These are phyloP conservation scores for Penicillium robsamsonii DNA, from an alignment of 495 filamentous ascomycete species.

Conservation along the genomic window DNA sequence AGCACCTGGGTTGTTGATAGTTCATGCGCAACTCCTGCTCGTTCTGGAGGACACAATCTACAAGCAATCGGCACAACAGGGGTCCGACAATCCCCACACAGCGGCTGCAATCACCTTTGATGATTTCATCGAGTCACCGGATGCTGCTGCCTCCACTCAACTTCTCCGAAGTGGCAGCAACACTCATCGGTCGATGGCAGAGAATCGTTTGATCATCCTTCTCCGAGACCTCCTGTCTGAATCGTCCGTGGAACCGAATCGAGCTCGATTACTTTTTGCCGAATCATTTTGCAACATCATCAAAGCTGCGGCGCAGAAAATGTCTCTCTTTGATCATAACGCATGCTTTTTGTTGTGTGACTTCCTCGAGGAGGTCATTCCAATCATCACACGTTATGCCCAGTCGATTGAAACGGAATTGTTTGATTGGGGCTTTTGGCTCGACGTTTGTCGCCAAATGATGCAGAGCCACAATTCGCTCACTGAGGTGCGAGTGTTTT, in stretches of 20 bases:
- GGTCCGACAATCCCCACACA: conserved; percentile 50
- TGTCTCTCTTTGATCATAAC: conserved; percentile 79
- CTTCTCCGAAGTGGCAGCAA: conserved; percentile 62
- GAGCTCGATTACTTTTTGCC: conserved; percentile 68
- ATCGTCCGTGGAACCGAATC: conserved; percentile 52
- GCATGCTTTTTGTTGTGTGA: conserved; percentile 92
- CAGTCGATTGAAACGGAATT: conserved; percentile 44
- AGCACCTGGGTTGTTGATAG: conserved; percentile 76
- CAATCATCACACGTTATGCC: conserved; percentile 58
- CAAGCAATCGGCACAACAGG: conserved; percentile 55
- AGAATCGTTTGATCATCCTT: conserved; percentile 85
- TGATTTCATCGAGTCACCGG: conserved; percentile 67
- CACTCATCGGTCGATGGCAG: conserved; percentile 77
- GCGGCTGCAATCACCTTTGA: conserved; percentile 69
- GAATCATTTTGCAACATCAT: conserved; percentile 73
- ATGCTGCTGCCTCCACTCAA: conserved; percentile 66
- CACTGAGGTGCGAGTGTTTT: conserved; percentile 85
- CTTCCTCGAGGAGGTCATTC: conserved; percentile 77
- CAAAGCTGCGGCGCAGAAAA: conserved; percentile 69
- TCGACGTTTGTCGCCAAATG: conserved; percentile 79
- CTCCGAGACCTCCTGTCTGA: conserved; percentile 82
- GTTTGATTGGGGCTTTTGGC: conserved; percentile 87
- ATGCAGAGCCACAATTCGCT: conserved; percentile 87
- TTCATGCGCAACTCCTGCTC: conserved; percentile 82
- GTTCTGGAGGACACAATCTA: conserved; percentile 85